Evolutionary conservation across 192 early-diverging fungal species (phyloP).

Genomic region (Coemansia sp.): DNA sequence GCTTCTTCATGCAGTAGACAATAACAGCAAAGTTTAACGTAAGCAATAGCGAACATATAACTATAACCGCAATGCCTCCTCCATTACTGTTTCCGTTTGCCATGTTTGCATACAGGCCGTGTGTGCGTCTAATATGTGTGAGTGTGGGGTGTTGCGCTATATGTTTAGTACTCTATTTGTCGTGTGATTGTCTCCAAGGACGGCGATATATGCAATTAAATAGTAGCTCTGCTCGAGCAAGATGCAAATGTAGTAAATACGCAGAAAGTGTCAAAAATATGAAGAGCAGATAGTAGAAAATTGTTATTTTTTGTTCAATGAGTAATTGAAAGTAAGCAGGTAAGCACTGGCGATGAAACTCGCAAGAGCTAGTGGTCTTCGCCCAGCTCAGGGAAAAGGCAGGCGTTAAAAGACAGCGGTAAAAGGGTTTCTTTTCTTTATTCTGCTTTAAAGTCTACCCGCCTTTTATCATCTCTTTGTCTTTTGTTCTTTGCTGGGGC

Average conservation of each 20-base stretch:
- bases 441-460: background rate
- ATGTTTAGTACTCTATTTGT: too few species aligned
- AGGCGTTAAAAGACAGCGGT: conserved; percentile 2
- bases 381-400: background rate
- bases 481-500: conserved; percentile 5
- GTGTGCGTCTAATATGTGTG: background rate
- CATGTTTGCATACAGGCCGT: background rate
- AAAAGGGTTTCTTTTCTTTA: conserved; percentile 3
- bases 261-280: background rate
- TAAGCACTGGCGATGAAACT: background rate
- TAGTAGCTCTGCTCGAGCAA: background rate
- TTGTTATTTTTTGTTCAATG: background rate
- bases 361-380: background rate
- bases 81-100: conserved; percentile 15
- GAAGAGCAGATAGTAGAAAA: background rate
- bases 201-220: too few species aligned
- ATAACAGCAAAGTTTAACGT: conserved; percentile 21
- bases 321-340: background rate
- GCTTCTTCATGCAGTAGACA: conserved; percentile 29
- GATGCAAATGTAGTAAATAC: background rate
- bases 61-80: conserved; percentile 34
- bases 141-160: background rate
- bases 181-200: too few species aligned
- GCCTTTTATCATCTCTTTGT: conserved; percentile 6
- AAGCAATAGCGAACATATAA: conserved; percentile 29